Evolutionary conservation across 805 yeast species (phyloP), one percentile per base, ranked within the genome.

Genomic region (Suhomyces pyralidae): DNA sequence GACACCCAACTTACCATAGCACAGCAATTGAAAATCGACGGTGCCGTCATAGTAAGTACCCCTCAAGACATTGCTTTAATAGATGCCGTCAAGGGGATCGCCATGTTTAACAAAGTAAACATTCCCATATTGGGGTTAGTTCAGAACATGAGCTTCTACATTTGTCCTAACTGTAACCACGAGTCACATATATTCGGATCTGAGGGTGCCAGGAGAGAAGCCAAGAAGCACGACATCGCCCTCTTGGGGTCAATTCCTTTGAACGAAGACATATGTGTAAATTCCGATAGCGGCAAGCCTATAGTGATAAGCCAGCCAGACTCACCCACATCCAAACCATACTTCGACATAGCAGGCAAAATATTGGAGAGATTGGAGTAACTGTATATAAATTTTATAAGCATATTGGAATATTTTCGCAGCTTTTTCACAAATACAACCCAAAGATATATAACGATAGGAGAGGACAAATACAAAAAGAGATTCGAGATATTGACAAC

Each of bases 51-150:
- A 38, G 96, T 90, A 1, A 83, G 91, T 0, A 90, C 96, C 0
- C 93, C 96, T 0, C 96, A 90, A 65, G 96, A 90, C 57, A 81
- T 90, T 40, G 96, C 96, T 0, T 67, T 89, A 24, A 77, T 85
- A 5, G 96, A 90, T 64, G 96, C 90, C 0, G 81, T 83, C 19
- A 84, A 90, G 57, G 96, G 96, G 0, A 81, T 89, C 9, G 75
- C 87, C 9, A 85, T 90, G 93, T 89, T 86, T 65, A 68, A 81
- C 5, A 86, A 86, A 57, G 87, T 88, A 40, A 68, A 80, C 17
- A 81, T 87, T 9, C 96, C 94, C 0, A 78, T 90, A 0, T 59
- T 86, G 26, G 96, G 96, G 0, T 63, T 89, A 55, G 90, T 90
- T 0, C 89, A 89, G 61, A 90, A 90, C 63, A 90, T 90, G 96